Percentiles rank a stretch among this genome's conserved stretches.
Evolutionary conservation across 2,329 filamentous ascomycete genomes (phyloP).

Genomic region (Diaporthe citriasiana): DNA sequence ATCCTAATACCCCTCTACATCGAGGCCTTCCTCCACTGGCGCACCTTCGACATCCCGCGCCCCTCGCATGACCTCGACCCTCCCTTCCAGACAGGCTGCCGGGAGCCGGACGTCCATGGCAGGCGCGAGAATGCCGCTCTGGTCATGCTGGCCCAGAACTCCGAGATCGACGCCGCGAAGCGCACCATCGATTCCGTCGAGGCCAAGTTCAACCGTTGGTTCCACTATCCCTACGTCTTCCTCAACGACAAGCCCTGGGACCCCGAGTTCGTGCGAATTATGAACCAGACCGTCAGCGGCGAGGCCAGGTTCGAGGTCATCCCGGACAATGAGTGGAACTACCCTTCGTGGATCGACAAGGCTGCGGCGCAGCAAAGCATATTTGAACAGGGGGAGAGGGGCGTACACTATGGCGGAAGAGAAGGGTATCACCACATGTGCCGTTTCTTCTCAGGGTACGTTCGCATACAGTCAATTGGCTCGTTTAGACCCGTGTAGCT

Average conservation of each 20-base stretch:
- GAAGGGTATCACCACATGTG: slow-evolving; percentile 59
- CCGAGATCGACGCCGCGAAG: slow-evolving; percentile 56
- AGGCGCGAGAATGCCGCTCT: slow-evolving; percentile 59
- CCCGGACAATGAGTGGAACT: slow-evolving; percentile 57
- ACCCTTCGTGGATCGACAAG: slow-evolving; percentile 51
- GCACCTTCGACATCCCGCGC: slow-evolving; percentile 52
- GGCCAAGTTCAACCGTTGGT: slow-evolving; percentile 61
- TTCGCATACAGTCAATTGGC: slow-evolving; percentile 34
- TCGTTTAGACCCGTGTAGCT: neutral
- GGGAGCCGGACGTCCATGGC: slow-evolving; percentile 52
- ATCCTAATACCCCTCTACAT: slow-evolving; percentile 50
- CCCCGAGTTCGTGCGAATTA: slow-evolving; percentile 53
- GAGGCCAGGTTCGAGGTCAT: slow-evolving; percentile 59
- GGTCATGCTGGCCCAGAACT: slow-evolving; percentile 63
- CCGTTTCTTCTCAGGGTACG: slow-evolving; percentile 59
- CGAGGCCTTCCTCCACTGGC: slow-evolving; percentile 54
- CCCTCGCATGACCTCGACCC: slow-evolving; percentile 55
- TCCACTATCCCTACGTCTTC: slow-evolving; percentile 62
- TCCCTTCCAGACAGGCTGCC: slow-evolving; percentile 57
- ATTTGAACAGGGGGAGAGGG: slow-evolving; percentile 48
- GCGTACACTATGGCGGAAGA: slow-evolving; percentile 55
- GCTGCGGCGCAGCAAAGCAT: slow-evolving; percentile 45
- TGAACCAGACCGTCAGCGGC: slow-evolving; percentile 55
- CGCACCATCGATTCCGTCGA: slow-evolving; percentile 58
- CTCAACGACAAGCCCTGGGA: slow-evolving; percentile 61